Evolutionary conservation across 768 basidiomycete species (phyloP), one percentile per base, ranked within the genome.

Genomic region (Gloeostereum incarnatum): DNA sequence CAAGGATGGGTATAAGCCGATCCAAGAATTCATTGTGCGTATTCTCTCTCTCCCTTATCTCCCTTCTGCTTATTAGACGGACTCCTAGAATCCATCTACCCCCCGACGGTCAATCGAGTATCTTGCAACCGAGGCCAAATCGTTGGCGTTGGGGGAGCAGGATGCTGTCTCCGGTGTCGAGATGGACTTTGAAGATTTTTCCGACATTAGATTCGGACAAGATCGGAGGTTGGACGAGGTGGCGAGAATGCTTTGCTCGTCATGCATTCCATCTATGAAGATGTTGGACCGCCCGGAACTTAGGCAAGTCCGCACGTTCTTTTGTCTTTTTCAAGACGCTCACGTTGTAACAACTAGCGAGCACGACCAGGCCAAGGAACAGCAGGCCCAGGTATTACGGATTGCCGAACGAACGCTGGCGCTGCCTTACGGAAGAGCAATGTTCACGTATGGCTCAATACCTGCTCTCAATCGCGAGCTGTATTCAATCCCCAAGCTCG

Each of bases 181-280:
- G 39, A 59, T 88, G 4, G 75, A 78, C 35, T 57, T 79, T 25
- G 73, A 81, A 33, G 79, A 83, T 35, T 83, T 86, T 59, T 75
- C 85, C 0, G 77, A 78, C 36, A 83, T 92, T 35, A 77, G 94
- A 3, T 97, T 97, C 51, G 86, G 86, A 5, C 78, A 87, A 45
- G 96, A 99, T 59, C 73, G 84, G 14, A 71, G 94, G 25, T 55
- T 99, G 22, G 86, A 92, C 31, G 96, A 99, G 54, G 91, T 94
- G 3, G 81, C 83, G 9, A 73, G 90, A 1, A 86, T 98, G 75
- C 58, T 99, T 13, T 88, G 85, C 46, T 94, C 89, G 0, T 85
- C 86, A 1, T 63, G 62, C 2, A 58, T 85, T 13, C 70, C 83
- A 0, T 70, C 75, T 2, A 71, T 94, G 32, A 73, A 66, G 64